Evolutionary conservation across 805 yeast genomes (phyloP), one percentile per base, ranked within the genome.

Genomic region (Pichia gijzeniarum): DNA sequence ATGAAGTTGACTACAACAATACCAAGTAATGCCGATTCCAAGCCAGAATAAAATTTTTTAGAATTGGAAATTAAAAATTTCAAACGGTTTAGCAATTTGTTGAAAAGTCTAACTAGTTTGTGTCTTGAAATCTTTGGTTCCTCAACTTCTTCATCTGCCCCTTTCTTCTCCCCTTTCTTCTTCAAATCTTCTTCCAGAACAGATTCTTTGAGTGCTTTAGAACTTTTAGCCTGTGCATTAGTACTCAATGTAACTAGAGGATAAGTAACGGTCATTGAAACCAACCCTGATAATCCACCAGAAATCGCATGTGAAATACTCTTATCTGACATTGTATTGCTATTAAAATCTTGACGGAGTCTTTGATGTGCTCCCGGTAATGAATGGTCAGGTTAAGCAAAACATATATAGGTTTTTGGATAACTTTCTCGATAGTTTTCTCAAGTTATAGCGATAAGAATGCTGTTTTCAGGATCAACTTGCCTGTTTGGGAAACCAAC

Each of bases 271-370:
- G 82, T 75, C 82, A 88, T 84, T 2, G 95, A 77, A 25, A 87
- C 73, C 19, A 91, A 89, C 13, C 97, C 97, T 22, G 96, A 95
- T 6, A 90, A 82, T 31, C 96, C 95, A 10, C 97, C 98, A 5
- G 96, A 85, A 10, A 90, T 64, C n/a, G 96, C 96, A 60, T 90
- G 96, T 13, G 93, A 88, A 32, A 85, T 57, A 51, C 40, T 45
- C 16, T 41, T 45, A 5, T 37, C 45, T 2, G 76, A 76, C 43
- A 41, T 45, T 16, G 39, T 28, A 16, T 36, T 36, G 22, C 40
- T 36, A 4, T 36, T 36, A 7, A 33, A 6, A 12, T 12, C 19
- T 16, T n/a, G n/a, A n/a, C n/a, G n/a, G n/a, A n/a, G n/a, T n/a
- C n/a, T n/a, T n/a, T n/a, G n/a, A n/a, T n/a, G n/a, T n/a, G n/a